Evolutionary conservation across 148 eudicot genomes (phyloP).

Genomic region (Gaultheria prostrata): DNA sequence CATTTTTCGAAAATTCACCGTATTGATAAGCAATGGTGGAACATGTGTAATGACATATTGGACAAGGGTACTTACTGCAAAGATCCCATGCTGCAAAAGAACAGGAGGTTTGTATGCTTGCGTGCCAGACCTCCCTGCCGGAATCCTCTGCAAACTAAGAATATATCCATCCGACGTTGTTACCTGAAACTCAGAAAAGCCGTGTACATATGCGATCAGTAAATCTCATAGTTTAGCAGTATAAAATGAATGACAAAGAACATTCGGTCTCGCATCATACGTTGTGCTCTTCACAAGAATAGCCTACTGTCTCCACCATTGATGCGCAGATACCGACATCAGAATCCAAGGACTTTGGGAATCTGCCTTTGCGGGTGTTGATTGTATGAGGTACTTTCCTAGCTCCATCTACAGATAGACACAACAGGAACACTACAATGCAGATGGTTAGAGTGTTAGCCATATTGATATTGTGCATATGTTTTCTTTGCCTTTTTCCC

Average conservation of each 20-base stretch:
- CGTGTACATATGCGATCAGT: neutral
- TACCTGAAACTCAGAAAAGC: slow-evolving; percentile 23
- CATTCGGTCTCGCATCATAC: slow-evolving; percentile 13
- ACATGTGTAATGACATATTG: neutral
- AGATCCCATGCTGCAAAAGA: slow-evolving; percentile 49
- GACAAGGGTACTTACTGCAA: slow-evolving; percentile 26
- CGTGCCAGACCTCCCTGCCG: slow-evolving; percentile 28
- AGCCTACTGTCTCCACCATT: slow-evolving; percentile 36
- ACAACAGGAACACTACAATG: slow-evolving; percentile 25
- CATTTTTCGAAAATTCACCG: neutral
- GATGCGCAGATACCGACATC: slow-evolving; percentile 29
- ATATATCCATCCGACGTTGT: slow-evolving; percentile 48
- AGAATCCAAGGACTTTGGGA: neutral
- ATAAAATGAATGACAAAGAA: neutral
- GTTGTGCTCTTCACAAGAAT: slow-evolving; percentile 43
- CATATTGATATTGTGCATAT: neutral
- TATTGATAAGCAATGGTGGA: neutral
- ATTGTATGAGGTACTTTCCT: slow-evolving; percentile 22
- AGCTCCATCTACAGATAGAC: slow-evolving; percentile 27
- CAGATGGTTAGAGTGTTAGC: slow-evolving; percentile 11
- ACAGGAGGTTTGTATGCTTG: slow-evolving; percentile 32
- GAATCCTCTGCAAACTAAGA: slow-evolving; percentile 45
- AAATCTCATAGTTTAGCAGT: neutral
- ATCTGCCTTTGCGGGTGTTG: neutral
- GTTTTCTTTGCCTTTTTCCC: no score